These are phyloP conservation scores for Papiliotrema terrestris DNA, from an alignment of 1,284 basidiomycete genomes.

Conservation along the genomic window DNA sequence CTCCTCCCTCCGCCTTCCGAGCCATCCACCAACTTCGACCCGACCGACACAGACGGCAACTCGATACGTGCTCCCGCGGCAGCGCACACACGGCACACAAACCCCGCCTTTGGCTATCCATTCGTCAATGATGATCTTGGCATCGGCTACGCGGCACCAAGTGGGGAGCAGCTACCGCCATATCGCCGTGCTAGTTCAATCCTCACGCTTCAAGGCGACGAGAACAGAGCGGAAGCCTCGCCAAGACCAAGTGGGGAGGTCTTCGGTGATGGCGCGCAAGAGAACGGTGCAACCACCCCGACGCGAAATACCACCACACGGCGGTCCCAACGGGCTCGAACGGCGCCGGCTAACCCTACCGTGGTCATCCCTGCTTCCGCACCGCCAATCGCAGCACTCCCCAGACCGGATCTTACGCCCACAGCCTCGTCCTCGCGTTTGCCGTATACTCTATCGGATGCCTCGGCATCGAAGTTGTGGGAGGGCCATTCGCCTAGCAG, in stretches of 20 bases:
- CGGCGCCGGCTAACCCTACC: neutral
- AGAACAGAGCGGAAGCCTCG: neutral
- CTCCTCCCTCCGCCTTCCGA: slow-evolving; percentile 22
- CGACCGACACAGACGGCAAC: slow-evolving; percentile 7
- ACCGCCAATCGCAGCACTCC: neutral
- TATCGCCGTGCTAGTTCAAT: slow-evolving; percentile 20
- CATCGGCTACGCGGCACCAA: neutral
- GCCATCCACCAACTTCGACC: slow-evolving; percentile 3
- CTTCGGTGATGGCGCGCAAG: neutral
- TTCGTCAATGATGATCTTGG: slow-evolving; percentile 17
- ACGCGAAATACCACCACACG: neutral
- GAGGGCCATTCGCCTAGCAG: slow-evolving; percentile 10
- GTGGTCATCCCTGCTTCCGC: slow-evolving; percentile 1
- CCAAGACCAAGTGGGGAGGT: neutral
- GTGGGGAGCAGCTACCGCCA: slow-evolving; percentile 35
- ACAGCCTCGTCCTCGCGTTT: slow-evolving; percentile 5
- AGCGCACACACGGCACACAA: slow-evolving; percentile 5
- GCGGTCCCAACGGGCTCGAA: neutral
- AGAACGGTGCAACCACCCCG: neutral
- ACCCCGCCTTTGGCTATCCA: slow-evolving; percentile 16
- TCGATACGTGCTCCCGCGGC: neutral
- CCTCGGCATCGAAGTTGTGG: slow-evolving; percentile 25
- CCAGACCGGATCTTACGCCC: neutral
- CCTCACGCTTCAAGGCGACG: neutral
- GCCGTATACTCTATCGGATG: neutral